Base-by-base conservation (phyloP, 352 stramenopile species). In the Phytophthora brassicae region DNA sequence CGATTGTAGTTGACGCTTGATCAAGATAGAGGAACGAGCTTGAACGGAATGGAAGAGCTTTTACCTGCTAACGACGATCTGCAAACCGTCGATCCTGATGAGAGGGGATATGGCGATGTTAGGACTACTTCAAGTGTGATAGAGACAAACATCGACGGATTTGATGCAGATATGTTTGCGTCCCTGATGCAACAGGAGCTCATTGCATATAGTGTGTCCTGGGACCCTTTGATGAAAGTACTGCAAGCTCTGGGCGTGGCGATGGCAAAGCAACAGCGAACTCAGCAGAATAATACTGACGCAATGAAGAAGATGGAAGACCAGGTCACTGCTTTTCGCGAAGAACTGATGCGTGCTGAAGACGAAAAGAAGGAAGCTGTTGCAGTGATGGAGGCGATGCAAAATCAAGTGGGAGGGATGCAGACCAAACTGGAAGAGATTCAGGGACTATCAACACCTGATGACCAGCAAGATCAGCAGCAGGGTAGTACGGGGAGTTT, bases 151-250 rank as follows among this genome's bases (percentile, higher is more conserved):
- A 68, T 64, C 31, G 42, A 60, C n/a, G 58, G 55, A 11, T 81
- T 84, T 20, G 70, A 84, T 43, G 47, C 71, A 33, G 67, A 81
- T n/a, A 17, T 64, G 12, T 92, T 92, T 42, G 75, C 74, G 9
- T 74, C 68, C 8, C 39, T 92, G 48, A 73, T 94, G 50, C 67
- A 89, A 50, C 75, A 80, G 20, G 77, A 90, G 19, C 53, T 94
- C 7, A 85, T 92, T 28, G 64, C 80, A 48, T 91, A 89, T 66
- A 88, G 61, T 20, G 60, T 89, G 22, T 86, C 85, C 46, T 89
- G 84, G 81, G 80, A 89, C 29, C 85, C 85, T 24, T 56, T 94
- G 13, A 69, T 86, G 44, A 84, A 87, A 48, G 79, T 79, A 11
- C 67, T 94, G 1, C 70, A 86, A 56, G 62, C 78, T 39, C 62